Evolutionary conservation across 2,329 filamentous ascomycete species (phyloP), one percentile per base, ranked within the genome.

Genomic region (Acephala macrosclerotiorum): DNA sequence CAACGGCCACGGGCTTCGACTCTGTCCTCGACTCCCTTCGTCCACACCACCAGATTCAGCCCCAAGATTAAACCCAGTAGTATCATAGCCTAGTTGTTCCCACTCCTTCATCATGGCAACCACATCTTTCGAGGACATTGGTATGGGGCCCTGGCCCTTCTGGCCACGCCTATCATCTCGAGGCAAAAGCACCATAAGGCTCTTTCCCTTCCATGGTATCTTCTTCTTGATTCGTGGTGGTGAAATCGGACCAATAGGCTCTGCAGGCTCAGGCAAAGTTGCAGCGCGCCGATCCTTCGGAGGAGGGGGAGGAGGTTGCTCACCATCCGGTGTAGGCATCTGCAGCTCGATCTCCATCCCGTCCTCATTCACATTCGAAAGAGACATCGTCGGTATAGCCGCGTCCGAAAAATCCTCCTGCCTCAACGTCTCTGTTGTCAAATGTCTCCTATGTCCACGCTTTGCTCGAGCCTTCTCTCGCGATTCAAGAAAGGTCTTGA

Each of bases 151-250:
- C 42, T 83, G 82, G 47, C 85, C 86, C 1, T 81, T 80, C 51
- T 84, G 82, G 22, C 90, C 90, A 70, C 90, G 85, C 61, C 87
- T 84, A 60, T 91, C 89, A 67, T 92, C 88, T 55, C 85, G 80
- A 6, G 91, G 92, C 22, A 94, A 79, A 29, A 89, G 81, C 51
- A 94, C 88, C 72, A 92, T 78, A 61, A 93, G 92, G 66, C 87
- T 89, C 79, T 93, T 94, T 64, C 89, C 90, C 73, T 85, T 90
- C 90, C 91, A 94, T 55, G 85, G 84, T 2, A 94, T 82, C 79
- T 90, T 92, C 76, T 91, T 94, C 79, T 86, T 92, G 8, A 86
- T 69, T 14, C 87, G 81, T n/a, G 87, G 86, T 6, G 85, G 85
- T 56, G 79, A 76, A 2, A 79, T 76, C 6, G 79, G 79, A 60